Conservation (phyloP, 2,329 filamentous ascomycete species). For the Hortaea werneckii region DNA sequence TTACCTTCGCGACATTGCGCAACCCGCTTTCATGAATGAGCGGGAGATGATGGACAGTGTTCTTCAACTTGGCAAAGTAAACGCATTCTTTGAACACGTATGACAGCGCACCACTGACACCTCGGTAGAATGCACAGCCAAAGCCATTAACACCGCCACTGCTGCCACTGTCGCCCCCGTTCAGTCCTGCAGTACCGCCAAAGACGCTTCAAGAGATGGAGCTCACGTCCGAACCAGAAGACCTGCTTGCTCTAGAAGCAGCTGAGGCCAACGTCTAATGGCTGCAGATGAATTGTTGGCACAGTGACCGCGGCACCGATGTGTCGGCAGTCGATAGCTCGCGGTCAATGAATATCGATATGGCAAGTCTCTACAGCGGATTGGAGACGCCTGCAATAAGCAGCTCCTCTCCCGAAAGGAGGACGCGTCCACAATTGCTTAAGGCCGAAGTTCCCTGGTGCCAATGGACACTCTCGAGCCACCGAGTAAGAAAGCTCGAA, state of each 20-base stretch:
- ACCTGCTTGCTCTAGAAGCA: constrained; percentile 20
- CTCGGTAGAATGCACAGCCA: constrained; percentile 17
- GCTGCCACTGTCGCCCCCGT: constrained; percentile 33
- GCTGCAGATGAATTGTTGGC: background rate
- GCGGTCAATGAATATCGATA: background rate
- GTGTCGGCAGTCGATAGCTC: background rate
- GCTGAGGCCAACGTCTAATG: constrained; percentile 23
- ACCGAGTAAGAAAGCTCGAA: constrained; percentile 31
- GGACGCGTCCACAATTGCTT: constrained; percentile 15
- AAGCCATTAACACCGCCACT: constrained; percentile 38
- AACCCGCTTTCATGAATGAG: constrained; percentile 11
- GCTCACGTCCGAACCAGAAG: constrained; percentile 21
- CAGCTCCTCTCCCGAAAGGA: background rate
- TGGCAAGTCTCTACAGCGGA: background rate
- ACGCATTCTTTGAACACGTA: background rate
- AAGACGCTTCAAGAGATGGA: constrained; percentile 15
- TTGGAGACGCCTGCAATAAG: background rate
- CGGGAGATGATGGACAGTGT: constrained; percentile 11
- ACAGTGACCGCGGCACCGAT: background rate
- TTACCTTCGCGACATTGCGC: constrained; percentile 27
- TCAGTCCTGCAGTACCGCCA: constrained; percentile 22
- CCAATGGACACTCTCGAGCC: constrained; percentile 18
- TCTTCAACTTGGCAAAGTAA: constrained; percentile 6
- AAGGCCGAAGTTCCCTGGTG: constrained; percentile 40
- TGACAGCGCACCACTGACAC: background rate